These are phyloP conservation scores for Naganishia sp. DNA, from an alignment of 1,284 basidiomycete genomes.

Conservation along the genomic window DNA sequence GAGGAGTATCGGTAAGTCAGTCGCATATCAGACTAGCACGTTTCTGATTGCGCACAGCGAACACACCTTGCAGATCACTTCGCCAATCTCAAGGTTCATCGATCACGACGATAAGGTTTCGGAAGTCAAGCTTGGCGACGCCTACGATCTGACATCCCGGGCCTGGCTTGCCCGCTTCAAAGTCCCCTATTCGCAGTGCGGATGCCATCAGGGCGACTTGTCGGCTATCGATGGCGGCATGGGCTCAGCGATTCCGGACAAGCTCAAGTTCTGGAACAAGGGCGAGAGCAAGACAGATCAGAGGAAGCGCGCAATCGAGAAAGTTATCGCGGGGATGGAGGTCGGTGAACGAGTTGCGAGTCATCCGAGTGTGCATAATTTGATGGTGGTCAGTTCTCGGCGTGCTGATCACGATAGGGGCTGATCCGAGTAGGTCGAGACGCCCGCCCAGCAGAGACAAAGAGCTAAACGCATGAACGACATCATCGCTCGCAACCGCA, in stretches of 20 bases:
- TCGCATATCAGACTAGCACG: background rate
- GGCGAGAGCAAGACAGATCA: conserved; percentile 22
- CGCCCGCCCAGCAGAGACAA: background rate
- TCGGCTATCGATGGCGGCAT: conserved; percentile 16
- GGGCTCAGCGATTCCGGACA: conserved; percentile 9
- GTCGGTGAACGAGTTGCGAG: conserved; percentile 28
- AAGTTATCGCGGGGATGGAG: conserved; percentile 28
- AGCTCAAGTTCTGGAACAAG: conserved; percentile 33
- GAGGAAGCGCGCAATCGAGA: conserved; percentile 25
- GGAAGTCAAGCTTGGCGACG: conserved; percentile 27
- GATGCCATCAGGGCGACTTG: conserved; percentile 31
- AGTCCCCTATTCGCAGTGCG: conserved; percentile 36
- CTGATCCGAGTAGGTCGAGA: background rate
- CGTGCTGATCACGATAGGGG: background rate
- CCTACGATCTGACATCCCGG: conserved; percentile 31
- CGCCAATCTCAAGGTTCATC: conserved; percentile 29
- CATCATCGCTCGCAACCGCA: conserved; percentile 11
- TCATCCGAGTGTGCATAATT: conserved; percentile 33
- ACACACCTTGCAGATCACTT: background rate
- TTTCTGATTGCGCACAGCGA: background rate
- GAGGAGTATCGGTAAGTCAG: conserved; percentile 37
- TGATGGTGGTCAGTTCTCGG: conserved; percentile 12
- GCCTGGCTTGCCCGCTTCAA: conserved; percentile 32
- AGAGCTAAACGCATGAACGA: conserved; percentile 2
- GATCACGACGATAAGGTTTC: conserved; percentile 36